Evolutionary conservation across 202 grass and related monocot genomes (phyloP), one percentile per base, ranked within the genome.

Genomic region (Cymbopogon flexuosus): DNA sequence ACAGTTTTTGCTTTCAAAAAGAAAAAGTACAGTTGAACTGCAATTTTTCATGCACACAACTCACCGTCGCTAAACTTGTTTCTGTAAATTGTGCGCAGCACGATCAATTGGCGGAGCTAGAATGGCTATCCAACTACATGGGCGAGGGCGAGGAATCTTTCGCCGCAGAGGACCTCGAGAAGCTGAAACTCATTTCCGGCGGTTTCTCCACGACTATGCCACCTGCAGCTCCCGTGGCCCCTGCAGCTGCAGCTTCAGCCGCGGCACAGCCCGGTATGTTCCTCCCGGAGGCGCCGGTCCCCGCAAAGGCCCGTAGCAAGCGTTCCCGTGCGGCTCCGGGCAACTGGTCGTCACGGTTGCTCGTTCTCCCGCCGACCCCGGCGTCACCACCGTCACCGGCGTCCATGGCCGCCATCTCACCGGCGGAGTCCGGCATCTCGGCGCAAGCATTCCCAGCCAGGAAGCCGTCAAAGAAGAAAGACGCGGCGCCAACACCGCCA

Each of bases 111-210:
- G 90, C 83, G 62, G 92, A 99, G 78, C 80, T 99, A 12, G 96
- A 99, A 90, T 96, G 90, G 96, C 80, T 96, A 3, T 93, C 92
- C 11, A 93, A 89, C 54, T 93, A 92, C 62, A 88, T 91, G 60
- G 90, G 82, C 41, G 91, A 91, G 24, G 95, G 86, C 40, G 85
- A 83, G 1, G 93, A 89, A 2, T 37, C 40, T 56, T 96, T 96
- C 81, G 88, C 92, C 63, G 87, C 65, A 43, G 88, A 99, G 75
- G 92, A 99, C 47, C 87, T 93, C 10, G 84, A 93, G 75, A 93
- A 95, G 86, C 84, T 91, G 63, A 85, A 89, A 47, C 93, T 99
- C 77, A 88, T 95, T 66, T 77, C 85, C 16, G 69, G 84, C 4
- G 80, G 83, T 22, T 70, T 70, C 43, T 62, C 76, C 43, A 27